Evolutionary conservation across 139 green algal species (phyloP).

Genomic region (Micractinium sp.): DNA sequence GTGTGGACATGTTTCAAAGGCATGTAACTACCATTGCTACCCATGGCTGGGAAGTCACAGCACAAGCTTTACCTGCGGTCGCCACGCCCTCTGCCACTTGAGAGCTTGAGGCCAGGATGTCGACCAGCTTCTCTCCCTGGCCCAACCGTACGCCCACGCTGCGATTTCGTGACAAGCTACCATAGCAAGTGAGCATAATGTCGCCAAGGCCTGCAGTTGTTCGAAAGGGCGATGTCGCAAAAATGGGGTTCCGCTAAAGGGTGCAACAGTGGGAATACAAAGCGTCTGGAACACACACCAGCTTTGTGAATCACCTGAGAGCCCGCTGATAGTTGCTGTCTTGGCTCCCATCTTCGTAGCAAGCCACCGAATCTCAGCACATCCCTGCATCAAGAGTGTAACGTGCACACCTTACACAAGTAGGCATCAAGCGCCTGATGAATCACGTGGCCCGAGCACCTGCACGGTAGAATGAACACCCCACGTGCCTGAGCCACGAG

Average conservation of each 20-base stretch:
- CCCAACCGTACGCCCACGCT: slow-evolving; percentile 92
- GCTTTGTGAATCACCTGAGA: slow-evolving; percentile 55
- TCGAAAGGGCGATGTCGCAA: too few relatives aligned
- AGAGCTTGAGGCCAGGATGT: slow-evolving; percentile 81
- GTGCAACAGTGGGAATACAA: too few relatives aligned
- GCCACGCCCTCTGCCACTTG: slow-evolving; percentile 92
- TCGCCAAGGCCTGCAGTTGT: slow-evolving; percentile 92
- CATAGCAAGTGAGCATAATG: slow-evolving; percentile 99
- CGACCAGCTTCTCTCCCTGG: slow-evolving; percentile 84
- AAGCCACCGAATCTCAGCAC: slow-evolving; percentile 93
- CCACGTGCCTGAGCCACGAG: slow-evolving; percentile 73
- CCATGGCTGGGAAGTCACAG: background rate
- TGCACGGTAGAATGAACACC: too few relatives aligned
- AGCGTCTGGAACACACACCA: too few relatives aligned
- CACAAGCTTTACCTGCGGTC: slow-evolving; percentile 75
- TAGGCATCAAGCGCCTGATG: too few relatives aligned
- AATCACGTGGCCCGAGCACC: too few relatives aligned
- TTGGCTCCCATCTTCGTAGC: slow-evolving; percentile 93
- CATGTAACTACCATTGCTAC: too few relatives aligned
- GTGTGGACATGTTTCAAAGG: too few relatives aligned
- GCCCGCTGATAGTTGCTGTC: slow-evolving; percentile 86
- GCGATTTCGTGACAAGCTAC: slow-evolving; percentile 92
- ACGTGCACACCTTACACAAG: too few relatives aligned
- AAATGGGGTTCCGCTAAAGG: too few relatives aligned
- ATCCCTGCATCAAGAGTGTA: slow-evolving; percentile 56